Evolutionary conservation across 768 basidiomycete genomes (phyloP).

Genomic region (Phaffia tasmanica): DNA sequence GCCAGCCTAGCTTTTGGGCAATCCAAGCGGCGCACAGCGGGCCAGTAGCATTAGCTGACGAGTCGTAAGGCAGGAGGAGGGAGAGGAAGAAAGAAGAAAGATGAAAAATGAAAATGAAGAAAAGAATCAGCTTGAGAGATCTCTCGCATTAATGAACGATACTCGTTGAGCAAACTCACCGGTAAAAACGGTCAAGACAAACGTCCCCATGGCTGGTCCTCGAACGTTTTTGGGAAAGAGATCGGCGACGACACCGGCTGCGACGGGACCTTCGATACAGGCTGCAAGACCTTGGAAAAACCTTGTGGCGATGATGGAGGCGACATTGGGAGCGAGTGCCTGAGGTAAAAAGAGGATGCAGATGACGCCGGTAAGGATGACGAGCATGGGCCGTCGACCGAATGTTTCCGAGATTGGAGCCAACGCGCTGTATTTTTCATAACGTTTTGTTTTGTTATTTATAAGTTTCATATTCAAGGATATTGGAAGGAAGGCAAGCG

Average conservation of each 20-base stretch:
- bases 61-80: too few relatives aligned
- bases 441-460: too few relatives aligned
- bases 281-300: constrained; percentile 33
- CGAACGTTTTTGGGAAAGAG: constrained; percentile 30
- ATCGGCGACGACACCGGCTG: constrained; percentile 33
- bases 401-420: constrained; percentile 24
- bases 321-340: constrained; percentile 28
- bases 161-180: constrained; percentile 5
- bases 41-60: constrained; percentile 28
- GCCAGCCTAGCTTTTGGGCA: constrained; percentile 28
- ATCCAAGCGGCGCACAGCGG: constrained; percentile 29
- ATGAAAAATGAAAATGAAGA: neutral
- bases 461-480: too few relatives aligned
- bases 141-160: neutral
- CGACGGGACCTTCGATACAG: constrained; percentile 29
- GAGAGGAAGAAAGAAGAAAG: constrained; percentile 6
- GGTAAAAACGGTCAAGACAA: constrained; percentile 28
- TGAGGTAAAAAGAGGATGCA: constrained; percentile 34
- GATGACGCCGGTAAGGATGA: constrained; percentile 28
- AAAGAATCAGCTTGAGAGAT: neutral
- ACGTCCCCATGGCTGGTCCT: constrained; percentile 31
- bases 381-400: constrained; percentile 30
- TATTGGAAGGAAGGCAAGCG: too few relatives aligned
- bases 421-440: neutral
- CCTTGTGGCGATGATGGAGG: constrained; percentile 29